Evolutionary conservation across 257 asterid genomes (phyloP).

Genomic region (Nicotiana obtusifolia): DNA sequence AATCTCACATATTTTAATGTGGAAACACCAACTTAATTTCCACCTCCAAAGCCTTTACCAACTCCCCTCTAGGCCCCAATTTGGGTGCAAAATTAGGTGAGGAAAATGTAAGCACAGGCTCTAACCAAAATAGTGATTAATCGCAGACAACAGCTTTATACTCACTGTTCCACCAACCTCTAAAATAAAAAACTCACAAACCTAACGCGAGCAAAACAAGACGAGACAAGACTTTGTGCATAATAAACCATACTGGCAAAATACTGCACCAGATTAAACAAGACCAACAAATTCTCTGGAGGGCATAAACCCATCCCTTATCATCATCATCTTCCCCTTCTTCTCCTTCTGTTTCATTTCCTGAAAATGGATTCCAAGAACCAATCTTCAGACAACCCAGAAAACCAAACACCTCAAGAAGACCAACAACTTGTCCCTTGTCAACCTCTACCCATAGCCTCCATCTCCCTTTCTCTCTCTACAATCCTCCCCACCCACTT

Average conservation of each 20-base stretch:
- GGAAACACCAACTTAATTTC: no score
- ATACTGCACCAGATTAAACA: neutral
- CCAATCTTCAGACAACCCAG: constrained; percentile 12
- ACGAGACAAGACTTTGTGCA: neutral
- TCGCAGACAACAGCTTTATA: no score
- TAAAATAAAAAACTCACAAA: neutral
- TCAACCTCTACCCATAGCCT: constrained; percentile 39
- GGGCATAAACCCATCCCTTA: neutral
- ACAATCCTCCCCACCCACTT: constrained; percentile 73
- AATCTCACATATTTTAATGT: no score
- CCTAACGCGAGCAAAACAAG: neutral
- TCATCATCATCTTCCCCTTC: neutral
- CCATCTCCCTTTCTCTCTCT: constrained; percentile 74
- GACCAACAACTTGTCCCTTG: neutral
- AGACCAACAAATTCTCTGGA: neutral
- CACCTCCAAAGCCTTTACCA: no score
- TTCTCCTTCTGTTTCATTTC: neutral
- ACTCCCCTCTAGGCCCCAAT: no score
- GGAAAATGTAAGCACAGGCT: no score
- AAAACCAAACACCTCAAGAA: constrained; percentile 15
- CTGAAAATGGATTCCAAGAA: constrained; percentile 24
- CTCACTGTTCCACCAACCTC: no score
- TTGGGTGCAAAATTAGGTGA: no score
- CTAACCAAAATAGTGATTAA: no score
- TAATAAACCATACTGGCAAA: neutral